phyloP scores from a whole-genome alignment of 176 grass and related monocot species.

The Carex kokanica region DNA sequence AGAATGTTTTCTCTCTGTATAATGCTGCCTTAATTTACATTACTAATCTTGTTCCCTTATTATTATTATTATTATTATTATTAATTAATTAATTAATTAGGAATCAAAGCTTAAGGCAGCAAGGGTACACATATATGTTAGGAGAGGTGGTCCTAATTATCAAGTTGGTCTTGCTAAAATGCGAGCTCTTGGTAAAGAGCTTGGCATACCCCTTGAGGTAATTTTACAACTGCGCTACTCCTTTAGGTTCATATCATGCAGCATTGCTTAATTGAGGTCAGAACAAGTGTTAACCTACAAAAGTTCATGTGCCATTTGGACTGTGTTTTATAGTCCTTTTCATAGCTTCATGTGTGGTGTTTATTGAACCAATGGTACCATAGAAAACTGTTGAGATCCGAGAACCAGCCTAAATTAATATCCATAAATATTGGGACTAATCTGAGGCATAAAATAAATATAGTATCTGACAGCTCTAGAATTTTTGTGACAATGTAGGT shows the following conservation, averaged over 20 bases:
- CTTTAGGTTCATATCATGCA: not conserved
- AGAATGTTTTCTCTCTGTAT: not conserved
- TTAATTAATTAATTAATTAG: slow-evolving; percentile 32
- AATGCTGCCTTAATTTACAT: slow-evolving; percentile 13
- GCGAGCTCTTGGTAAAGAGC: slow-evolving; percentile 62
- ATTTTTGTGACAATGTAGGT: slow-evolving; percentile 43
- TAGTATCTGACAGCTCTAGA: not conserved
- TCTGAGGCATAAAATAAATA: not conserved
- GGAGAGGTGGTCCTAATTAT: slow-evolving; percentile 83
- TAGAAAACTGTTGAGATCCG: not conserved
- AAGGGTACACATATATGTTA: slow-evolving; percentile 80
- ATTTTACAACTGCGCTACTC: not conserved
- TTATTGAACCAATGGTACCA: not conserved
- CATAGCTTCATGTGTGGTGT: not conserved
- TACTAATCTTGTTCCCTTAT: not conserved
- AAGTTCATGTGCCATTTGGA: not conserved
- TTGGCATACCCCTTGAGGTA: slow-evolving; percentile 76
- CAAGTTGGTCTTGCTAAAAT: slow-evolving; percentile 81
- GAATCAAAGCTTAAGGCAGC: slow-evolving; percentile 79
- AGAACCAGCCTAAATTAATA: not conserved
- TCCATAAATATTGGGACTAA: not conserved
- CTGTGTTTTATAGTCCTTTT: not conserved
- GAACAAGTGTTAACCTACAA: not conserved
- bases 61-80: not conserved
- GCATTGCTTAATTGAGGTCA: not conserved